Conservation (phyloP, 208 protist species). For the Leishmania turanica region DNA sequence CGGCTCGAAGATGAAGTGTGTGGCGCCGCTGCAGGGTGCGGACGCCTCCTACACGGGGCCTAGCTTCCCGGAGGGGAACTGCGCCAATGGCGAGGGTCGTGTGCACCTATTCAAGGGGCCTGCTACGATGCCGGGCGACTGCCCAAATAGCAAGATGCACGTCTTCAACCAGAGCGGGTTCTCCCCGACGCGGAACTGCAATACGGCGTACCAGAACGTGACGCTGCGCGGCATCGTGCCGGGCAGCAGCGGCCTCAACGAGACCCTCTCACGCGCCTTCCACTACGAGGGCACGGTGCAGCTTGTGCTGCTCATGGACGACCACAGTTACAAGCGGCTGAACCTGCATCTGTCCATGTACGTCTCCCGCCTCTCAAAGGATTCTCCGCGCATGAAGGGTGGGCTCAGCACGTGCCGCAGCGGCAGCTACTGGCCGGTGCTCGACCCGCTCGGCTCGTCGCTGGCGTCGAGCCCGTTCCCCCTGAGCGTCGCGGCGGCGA, state of each 20-base stretch:
- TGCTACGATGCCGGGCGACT: conserved; percentile 41
- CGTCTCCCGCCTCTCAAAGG: conserved; percentile 63
- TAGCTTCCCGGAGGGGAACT: conserved; percentile 68
- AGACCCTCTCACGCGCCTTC: conserved; percentile 44
- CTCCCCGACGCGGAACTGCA: conserved; percentile 61
- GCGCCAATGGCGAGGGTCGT: conserved; percentile 42
- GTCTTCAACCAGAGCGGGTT: conserved; percentile 72
- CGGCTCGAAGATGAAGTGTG: conserved; percentile 55
- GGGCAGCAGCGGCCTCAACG: conserved; percentile 57
- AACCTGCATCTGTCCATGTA: conserved; percentile 67
- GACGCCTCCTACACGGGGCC: conserved; percentile 49
- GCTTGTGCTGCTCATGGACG: conserved; percentile 69
- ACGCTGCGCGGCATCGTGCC: conserved; percentile 75
- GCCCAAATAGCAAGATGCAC: conserved; percentile 53
- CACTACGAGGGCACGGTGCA: conserved; percentile 62
- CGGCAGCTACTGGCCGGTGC: conserved; percentile 77
- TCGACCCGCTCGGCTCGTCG: conserved; percentile 80
- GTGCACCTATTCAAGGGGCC: conserved; percentile 77
- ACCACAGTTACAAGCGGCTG: conserved; percentile 44
- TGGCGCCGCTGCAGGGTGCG: conserved; percentile 26
- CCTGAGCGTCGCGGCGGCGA: conserved; percentile 35
- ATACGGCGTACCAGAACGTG: conserved; percentile 76
- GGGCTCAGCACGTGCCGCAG: conserved; percentile 67
- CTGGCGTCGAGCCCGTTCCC: conserved; percentile 61
- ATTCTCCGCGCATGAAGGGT: conserved; percentile 40